These are phyloP conservation scores for Ettlia oleoabundans DNA, from an alignment of 139 green algal genomes.

Conservation along the genomic window DNA sequence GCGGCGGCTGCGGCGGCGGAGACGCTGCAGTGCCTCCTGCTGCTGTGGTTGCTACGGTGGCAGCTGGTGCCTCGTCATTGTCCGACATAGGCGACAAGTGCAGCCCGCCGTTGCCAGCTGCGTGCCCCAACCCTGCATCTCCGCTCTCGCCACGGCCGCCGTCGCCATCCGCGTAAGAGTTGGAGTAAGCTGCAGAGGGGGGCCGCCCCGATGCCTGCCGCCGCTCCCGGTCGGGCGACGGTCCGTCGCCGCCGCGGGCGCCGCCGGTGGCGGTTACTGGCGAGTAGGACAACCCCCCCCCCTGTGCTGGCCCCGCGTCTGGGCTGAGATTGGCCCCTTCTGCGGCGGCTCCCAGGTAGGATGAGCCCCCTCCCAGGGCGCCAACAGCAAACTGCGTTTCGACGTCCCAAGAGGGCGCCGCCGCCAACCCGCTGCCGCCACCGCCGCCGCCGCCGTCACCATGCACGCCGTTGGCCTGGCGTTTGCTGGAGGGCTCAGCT, in stretches of 20 bases:
- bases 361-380: not conserved
- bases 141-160: not conserved
- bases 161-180: not conserved
- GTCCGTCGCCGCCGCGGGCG: not conserved
- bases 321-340: not conserved
- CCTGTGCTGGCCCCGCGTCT: not conserved
- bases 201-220: not conserved
- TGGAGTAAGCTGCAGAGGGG: slow-evolving; percentile 1
- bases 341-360: not conserved
- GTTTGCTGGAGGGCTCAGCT: slow-evolving; percentile 12
- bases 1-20: not conserved
- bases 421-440: not conserved
- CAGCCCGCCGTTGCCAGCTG: not conserved
- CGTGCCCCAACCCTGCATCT: not conserved
- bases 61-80: not conserved
- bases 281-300: not conserved
- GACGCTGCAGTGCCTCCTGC: not conserved
- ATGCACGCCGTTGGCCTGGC: slow-evolving; percentile 1
- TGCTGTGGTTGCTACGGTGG: too few relatives aligned
- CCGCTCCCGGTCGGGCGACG: not conserved
- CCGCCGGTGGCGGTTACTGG: not conserved
- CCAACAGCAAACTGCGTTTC: slow-evolving; percentile 29
- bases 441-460: not conserved
- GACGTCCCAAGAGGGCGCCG: slow-evolving; percentile 18
- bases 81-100: slow-evolving; percentile 28